Evolutionary conservation across 441 rosid species (phyloP), one percentile per base, ranked within the genome.

Genomic region (Syzygium malaccense): DNA sequence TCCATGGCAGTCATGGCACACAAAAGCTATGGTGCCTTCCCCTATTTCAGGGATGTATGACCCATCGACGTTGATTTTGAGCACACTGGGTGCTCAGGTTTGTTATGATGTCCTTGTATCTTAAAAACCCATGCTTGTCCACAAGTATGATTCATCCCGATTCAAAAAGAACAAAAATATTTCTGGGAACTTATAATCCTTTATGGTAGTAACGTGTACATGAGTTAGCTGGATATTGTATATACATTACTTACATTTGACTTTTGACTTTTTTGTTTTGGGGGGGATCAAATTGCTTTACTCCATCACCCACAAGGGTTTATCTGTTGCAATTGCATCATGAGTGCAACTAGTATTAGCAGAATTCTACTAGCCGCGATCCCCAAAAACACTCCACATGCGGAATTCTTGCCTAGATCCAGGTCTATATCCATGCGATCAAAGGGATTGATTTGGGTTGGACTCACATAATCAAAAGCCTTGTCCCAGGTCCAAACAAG

Each of bases 31-130:
- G 48, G 48, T 1, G 48, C 48, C 8, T 45, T 45, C 48, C 7
- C 48, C 7, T 45, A 45, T 45, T 45, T 45, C 48, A 7, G 9
- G 48, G 48, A 45, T 7, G 48, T 7, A 45, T 45, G 48, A 45
- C 48, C 48, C 48, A 45, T 45, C 48, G 2, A 45, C 0, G 9
- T 45, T 45, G 48, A 7, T 45, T 45, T 45, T 45, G 48, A 45
- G 48, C 48, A 45, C 7, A 45, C 68, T 89, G 89, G 91, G 75
- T 86, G 79, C 45, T 30, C 87, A 10, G 93, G 91, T 91, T 90
- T 92, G 75, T 60, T 85, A 60, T 91, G 92, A 91, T 33, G 26
- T 84, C 49, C 55, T 32, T 7, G 37, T 62, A 0, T 2, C 71
- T 60, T 28, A 1, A 60, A n/a, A 17, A 28, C 13, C 68, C 19